Percentiles rank a stretch among this genome's conserved stretches.
Conservation (phyloP, 2,329 filamentous ascomycete species). For the Exserohilum turcica region DNA sequence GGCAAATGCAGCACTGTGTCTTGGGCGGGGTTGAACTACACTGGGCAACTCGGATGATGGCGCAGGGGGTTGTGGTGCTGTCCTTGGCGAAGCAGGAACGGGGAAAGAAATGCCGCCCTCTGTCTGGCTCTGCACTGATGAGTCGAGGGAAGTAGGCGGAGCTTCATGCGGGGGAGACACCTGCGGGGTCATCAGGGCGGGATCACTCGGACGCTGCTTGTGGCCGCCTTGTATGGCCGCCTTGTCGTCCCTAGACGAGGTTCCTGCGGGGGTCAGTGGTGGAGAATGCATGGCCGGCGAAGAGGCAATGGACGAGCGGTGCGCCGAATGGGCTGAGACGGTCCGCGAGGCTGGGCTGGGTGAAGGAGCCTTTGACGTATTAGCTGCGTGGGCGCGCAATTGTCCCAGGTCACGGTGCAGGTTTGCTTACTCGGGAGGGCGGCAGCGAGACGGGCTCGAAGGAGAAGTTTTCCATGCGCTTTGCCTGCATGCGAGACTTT, state of each 20-base stretch:
- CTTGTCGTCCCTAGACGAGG: constrained; percentile 62
- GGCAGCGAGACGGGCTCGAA: constrained; percentile 93
- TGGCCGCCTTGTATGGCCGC: constrained; percentile 42
- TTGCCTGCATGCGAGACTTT: constrained; percentile 76
- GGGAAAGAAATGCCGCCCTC: constrained; percentile 29
- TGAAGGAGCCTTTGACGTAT: constrained; percentile 54
- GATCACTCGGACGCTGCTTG: constrained; percentile 47
- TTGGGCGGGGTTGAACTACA: constrained; percentile 53
- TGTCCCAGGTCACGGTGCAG: not conserved
- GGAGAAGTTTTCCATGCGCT: constrained; percentile 81
- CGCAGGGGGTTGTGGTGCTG: constrained; percentile 45
- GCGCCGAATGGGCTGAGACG: constrained; percentile 56
- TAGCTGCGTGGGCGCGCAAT: constrained; percentile 23
- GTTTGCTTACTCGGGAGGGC: constrained; percentile 72
- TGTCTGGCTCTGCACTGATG: constrained; percentile 29
- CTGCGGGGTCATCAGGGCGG: constrained; percentile 62
- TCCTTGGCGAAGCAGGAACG: constrained; percentile 36
- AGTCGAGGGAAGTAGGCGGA: constrained; percentile 53
- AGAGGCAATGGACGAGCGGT: constrained; percentile 60
- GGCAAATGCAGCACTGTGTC: constrained; percentile 59
- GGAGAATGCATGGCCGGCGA: constrained; percentile 81
- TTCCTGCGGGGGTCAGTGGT: constrained; percentile 84
- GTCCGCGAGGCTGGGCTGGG: constrained; percentile 53
- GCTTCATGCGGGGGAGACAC: constrained; percentile 61
- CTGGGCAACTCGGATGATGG: constrained; percentile 53